Evolutionary conservation across 306 rosid genomes (phyloP), one percentile per base, ranked within the genome.

Genomic region (Parietaria judaica): DNA sequence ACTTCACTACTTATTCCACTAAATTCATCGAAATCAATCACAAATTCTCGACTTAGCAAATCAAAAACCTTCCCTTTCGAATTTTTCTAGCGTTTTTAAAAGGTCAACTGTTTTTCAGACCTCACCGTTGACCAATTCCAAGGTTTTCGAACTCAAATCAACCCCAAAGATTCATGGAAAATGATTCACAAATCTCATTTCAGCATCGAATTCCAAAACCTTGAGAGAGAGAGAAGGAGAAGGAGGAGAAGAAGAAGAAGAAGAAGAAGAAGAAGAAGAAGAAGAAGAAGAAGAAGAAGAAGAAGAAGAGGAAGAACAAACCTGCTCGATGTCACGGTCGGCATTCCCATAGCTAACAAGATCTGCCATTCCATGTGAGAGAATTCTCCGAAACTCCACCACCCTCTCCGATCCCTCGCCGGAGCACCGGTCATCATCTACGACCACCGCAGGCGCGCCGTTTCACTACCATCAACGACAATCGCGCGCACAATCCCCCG

Each of bases 361-460:
- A 94, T 88, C 97, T 86, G 95, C 95, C 96, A 94, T 88, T 88
- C 97, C 92, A 94, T 80, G 95, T 76, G 86, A 80, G 72, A 70
- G 72, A 80, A 67, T 64, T 83, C 66, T 70, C 84, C 81, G 61
- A 80, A 81, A 74, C 81, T 66, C 86, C 99, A 79, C 97, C 99
- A 78, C 90, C 97, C 87, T 81, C 77, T 86, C 81, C 78, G 86
- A 86, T 88, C 94, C 62, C 81, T 78, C 48, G 72, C 66, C 70
- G 80, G 94, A 80, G 89, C 84, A 70, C 96, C 89, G 94, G 79
- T 88, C 96, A 84, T 92, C 87, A 80, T 94, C 85, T 69, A 79
- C 74, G 43, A 56, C 70, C 74, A 67, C 80, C 78, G 51, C 84
- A 72, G 67, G 66, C 82, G 70, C 83, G 66, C 74, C 82, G 81